Base-by-base conservation (phyloP, 345 rosid genomes). In the Nephelium lappaceum region DNA sequence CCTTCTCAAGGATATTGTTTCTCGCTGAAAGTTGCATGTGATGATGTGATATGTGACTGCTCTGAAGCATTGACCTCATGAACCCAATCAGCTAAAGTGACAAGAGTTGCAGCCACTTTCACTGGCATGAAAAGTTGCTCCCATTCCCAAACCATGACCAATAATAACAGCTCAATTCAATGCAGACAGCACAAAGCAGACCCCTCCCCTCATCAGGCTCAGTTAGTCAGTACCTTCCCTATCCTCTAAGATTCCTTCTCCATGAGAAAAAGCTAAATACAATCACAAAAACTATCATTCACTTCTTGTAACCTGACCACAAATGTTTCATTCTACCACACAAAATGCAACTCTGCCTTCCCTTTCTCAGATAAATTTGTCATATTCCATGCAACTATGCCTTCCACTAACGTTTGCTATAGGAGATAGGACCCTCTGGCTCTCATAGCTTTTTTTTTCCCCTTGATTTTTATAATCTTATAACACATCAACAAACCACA, bases 41-140 rank as follows among this genome's bases (percentile, higher is more conserved):
- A 58, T 58, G 63, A 58, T 58, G 63, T 58, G 63, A 58, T 58
- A 58, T 21, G 12, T 21, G 63, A 58, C 63, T 58, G 25, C 63
- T 58, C n/a, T 58, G n/a, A 8, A n/a, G 4, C 23, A 58, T 58
- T 58, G 63, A 58, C 63, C n/a, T 21, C 27, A 58, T 58, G 12
- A 58, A n/a, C 63, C 27, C 63, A 58, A 58, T 58, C 27, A 58
- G 12, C 63, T 58, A 45, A 45, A 45, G 51, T 3, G 51, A 5
- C 4, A 31, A n/a, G 19, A 16, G 61, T 51, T 51, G 57, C 19
- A 51, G 18, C 57, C 18, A 51, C 1, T 51, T 51, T 51, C 57
- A 51, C 57, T 51, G 43, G 9, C 43, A 41, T 8, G 43, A 41
- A 41, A 5, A 8, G 43, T 41, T 8, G 18, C 15, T 14, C 57